phyloP scores from a whole-genome alignment of 192 early-diverging fungal species.

The Chytriomyces sp. region DNA sequence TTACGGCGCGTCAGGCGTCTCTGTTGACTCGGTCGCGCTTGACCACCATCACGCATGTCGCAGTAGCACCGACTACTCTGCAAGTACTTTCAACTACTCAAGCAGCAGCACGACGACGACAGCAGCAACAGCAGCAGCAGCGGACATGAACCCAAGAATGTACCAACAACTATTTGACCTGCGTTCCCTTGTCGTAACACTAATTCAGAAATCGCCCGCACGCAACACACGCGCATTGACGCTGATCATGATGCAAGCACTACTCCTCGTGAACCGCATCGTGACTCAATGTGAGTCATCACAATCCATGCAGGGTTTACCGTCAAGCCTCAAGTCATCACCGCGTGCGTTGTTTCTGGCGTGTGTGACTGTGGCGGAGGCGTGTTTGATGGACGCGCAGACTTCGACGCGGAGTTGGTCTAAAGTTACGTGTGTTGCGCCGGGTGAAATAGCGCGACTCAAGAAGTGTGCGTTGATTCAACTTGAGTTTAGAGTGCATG shows the following conservation, averaged over 20 bases:
- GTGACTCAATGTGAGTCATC: constrained; percentile 1
- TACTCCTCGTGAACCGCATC: constrained; percentile 16
- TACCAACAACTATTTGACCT: constrained; percentile 17
- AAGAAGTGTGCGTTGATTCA: constrained; percentile 1
- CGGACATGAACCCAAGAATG: neutral
- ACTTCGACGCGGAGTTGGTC: constrained; percentile 12
- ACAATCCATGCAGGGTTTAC: neutral
- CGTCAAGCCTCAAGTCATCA: neutral
- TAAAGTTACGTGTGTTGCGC: neutral
- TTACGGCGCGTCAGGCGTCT: constrained; percentile 1
- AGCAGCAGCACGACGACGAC: neutral
- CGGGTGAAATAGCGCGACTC: neutral
- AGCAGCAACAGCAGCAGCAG: neutral
- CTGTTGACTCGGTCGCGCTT: neutral
- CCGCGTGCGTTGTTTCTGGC: constrained; percentile 10
- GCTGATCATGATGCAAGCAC: constrained; percentile 13
- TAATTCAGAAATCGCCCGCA: constrained; percentile 5
- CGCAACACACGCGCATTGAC: constrained; percentile 10
- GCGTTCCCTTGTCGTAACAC: neutral
- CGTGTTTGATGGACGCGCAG: constrained; percentile 17
- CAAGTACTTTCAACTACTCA: neutral
- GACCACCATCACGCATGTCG: neutral
- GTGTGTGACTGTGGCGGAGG: constrained; percentile 1
- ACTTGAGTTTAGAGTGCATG: constrained; percentile 16
- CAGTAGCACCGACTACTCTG: no score